These are phyloP conservation scores for Rasamsonia emersonii DNA, from an alignment of 2,329 filamentous ascomycete species.

Conservation along the genomic window DNA sequence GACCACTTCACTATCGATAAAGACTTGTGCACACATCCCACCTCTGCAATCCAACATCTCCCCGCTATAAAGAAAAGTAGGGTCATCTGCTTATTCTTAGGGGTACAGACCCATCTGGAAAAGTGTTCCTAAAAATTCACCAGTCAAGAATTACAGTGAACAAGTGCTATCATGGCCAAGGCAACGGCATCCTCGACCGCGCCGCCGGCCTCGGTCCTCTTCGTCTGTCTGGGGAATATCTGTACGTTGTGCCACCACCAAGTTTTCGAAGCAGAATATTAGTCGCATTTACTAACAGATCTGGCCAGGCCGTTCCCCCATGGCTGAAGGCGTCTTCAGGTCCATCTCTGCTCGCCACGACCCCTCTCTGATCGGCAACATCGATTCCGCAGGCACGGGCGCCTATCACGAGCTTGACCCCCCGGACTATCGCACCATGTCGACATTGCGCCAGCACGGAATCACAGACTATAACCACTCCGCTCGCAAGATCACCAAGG, in stretches of 20 bases:
- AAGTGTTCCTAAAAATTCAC: too few species aligned
- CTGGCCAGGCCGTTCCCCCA: constrained; percentile 60
- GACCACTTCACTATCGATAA: too few species aligned
- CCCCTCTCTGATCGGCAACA: constrained; percentile 53
- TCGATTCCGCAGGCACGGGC: constrained; percentile 87
- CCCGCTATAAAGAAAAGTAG: too few species aligned
- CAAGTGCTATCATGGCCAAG: too few species aligned
- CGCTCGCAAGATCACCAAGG: constrained; percentile 61
- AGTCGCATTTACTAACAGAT: too few species aligned
- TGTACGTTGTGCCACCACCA: constrained; percentile 42
- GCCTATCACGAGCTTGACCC: constrained; percentile 72
- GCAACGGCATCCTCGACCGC: too few species aligned
- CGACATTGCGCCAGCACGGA: constrained; percentile 63
- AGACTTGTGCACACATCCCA: too few species aligned
- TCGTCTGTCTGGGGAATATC: constrained; percentile 96
- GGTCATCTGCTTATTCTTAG: too few species aligned
- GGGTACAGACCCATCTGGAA: too few species aligned
- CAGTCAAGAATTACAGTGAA: too few species aligned
- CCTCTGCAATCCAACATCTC: too few species aligned
- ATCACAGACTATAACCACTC: constrained; percentile 69
- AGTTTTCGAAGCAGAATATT: too few species aligned
- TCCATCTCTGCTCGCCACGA: constrained; percentile 51
- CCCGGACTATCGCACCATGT: constrained; percentile 77
- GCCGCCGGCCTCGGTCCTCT: constrained; percentile 68
- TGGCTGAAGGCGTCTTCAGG: constrained; percentile 92